phyloP scores from a whole-genome alignment of 2,329 filamentous ascomycete genomes.

The Alternaria conjuncta region DNA sequence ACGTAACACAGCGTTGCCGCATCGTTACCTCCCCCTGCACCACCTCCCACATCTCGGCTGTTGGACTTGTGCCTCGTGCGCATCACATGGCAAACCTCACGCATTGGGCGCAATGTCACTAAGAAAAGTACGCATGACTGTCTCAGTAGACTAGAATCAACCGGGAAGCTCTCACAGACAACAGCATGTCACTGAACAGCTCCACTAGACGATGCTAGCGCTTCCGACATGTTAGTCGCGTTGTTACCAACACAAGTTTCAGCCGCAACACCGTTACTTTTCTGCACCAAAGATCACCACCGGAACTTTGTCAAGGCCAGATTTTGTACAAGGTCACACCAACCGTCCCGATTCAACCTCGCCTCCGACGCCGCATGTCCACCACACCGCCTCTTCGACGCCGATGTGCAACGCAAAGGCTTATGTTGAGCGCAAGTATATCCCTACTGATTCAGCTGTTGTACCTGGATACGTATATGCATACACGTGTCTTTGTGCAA shows the following conservation, averaged over 20 bases:
- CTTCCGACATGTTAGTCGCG: neutral
- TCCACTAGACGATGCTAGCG: neutral
- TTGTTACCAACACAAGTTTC: neutral
- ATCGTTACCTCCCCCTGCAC: neutral
- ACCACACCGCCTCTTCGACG: slow-evolving; percentile 1
- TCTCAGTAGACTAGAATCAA: neutral
- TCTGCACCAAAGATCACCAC: slow-evolving; percentile 4
- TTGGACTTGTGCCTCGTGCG: slow-evolving; percentile 7
- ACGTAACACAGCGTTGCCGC: slow-evolving; percentile 1
- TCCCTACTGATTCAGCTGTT: slow-evolving; percentile 4
- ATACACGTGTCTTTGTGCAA: slow-evolving; percentile 12
- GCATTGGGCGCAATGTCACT: slow-evolving; percentile 3
- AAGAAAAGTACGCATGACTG: neutral
- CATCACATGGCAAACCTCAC: slow-evolving; percentile 9
- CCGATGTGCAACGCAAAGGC: neutral
- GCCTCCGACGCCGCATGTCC: neutral
- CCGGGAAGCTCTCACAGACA: neutral
- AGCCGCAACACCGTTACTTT: neutral
- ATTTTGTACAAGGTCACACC: slow-evolving; percentile 10
- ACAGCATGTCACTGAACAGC: slow-evolving; percentile 2
- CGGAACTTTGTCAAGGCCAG: slow-evolving; percentile 1
- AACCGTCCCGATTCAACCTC: neutral
- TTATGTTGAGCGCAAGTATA: neutral
- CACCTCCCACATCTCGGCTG: slow-evolving; percentile 9
- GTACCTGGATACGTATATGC: neutral